Conservation (phyloP, 306 rosid genomes). For the Trichosanthes cucumerina region DNA sequence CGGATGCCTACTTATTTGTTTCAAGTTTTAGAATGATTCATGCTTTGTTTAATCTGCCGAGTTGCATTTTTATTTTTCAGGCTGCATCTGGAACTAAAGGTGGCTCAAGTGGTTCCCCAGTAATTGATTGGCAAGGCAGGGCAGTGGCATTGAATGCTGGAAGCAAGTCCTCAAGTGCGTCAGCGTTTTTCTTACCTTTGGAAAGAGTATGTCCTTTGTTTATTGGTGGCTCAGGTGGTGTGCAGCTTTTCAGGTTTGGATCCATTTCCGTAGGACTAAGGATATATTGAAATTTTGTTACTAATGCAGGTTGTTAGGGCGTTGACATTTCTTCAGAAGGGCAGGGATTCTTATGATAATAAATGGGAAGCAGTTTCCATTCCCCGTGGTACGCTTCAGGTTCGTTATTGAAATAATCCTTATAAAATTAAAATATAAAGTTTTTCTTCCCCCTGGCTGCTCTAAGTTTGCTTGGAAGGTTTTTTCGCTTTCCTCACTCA, state of each 20-base stretch:
- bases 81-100: conserved; percentile 99
- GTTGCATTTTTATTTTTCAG: conserved; percentile 31
- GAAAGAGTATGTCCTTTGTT: conserved; percentile 58
- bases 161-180: conserved; percentile 92
- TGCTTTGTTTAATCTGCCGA: neutral
- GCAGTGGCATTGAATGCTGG: conserved; percentile 98
- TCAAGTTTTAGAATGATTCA: neutral
- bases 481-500: neutral
- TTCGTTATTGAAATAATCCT: conserved; percentile 40
- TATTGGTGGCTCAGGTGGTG: conserved; percentile 18
- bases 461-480: neutral
- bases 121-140: conserved; percentile 89
- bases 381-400: conserved; percentile 99
- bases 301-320: conserved; percentile 86
- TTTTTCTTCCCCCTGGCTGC: neutral
- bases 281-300: conserved; percentile 14
- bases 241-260: conserved; percentile 12
- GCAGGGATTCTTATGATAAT: conserved; percentile 44
- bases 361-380: conserved; percentile 76
- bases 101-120: conserved; percentile 97
- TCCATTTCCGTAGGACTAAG: neutral
- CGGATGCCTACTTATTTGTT: neutral
- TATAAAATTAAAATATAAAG: neutral
- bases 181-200: conserved; percentile 83
- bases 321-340: conserved; percentile 58